Evolutionary conservation across 306 rosid species (phyloP).

Genomic region (Macrotyloma uniflorum): DNA sequence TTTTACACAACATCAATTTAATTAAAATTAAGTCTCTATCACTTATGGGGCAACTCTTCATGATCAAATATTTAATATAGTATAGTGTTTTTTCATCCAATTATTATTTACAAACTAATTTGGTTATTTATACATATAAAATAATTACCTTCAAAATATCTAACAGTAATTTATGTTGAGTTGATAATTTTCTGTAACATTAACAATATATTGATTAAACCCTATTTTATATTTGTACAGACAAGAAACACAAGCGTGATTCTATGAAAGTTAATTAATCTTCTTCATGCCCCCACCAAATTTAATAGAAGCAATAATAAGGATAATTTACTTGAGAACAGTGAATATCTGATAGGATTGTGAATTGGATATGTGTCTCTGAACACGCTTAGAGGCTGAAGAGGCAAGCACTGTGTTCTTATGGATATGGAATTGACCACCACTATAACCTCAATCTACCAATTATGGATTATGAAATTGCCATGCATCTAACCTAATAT

Average conservation of each 20-base stretch:
- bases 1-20: conserved; percentile 33
- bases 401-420: conserved; percentile 33
- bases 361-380: conserved; percentile 11
- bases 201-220: no score
- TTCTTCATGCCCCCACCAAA: conserved; percentile 24
- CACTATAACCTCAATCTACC: conserved; percentile 47
- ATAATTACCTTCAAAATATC: no score
- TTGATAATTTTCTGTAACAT: no score
- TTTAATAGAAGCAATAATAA: background rate
- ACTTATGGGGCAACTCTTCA: conserved; percentile 34
- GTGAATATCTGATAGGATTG: conserved; percentile 17
- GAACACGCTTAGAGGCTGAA: conserved; percentile 30
- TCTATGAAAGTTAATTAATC: background rate
- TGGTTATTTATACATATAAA: no score
- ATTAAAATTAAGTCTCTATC: conserved; percentile 39
- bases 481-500: conserved; percentile 38
- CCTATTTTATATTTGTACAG: background rate
- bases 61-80: no score
- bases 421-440: conserved; percentile 44
- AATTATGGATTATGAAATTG: conserved; percentile 28
- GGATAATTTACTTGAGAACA: background rate
- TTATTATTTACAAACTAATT: no score
- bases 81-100: no score
- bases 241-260: conserved; percentile 38
- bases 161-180: no score